A percentile compares a stretch with the other conserved stretches of the same genome.
phyloP scores from a whole-genome alignment of 1,284 basidiomycete genomes.

The Papiliotrema laurentii region DNA sequence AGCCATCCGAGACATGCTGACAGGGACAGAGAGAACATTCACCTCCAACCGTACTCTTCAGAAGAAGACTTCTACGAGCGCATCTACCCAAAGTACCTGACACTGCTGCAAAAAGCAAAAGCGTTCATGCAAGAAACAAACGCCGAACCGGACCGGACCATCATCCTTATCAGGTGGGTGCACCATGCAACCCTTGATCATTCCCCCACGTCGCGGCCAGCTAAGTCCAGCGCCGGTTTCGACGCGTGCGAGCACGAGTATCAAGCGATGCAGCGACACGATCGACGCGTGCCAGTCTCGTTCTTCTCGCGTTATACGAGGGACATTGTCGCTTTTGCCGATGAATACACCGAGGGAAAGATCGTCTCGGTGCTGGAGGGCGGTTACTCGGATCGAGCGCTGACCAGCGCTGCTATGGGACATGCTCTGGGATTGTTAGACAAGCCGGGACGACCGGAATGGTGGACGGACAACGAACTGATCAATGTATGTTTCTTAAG shows the following conservation, averaged over 20 bases:
- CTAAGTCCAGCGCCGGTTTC: constrained; percentile 65
- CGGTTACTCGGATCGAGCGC: constrained; percentile 85
- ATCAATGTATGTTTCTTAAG: constrained; percentile 52
- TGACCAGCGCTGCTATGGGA: constrained; percentile 75
- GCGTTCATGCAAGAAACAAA: constrained; percentile 67
- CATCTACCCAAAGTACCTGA: constrained; percentile 69
- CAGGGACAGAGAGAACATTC: constrained; percentile 65
- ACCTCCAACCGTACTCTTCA: constrained; percentile 70
- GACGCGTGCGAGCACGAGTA: constrained; percentile 93
- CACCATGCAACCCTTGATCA: background rate
- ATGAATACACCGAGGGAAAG: constrained; percentile 63
- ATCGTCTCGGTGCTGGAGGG: constrained; percentile 88
- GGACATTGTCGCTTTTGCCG: constrained; percentile 66
- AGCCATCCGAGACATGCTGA: background rate
- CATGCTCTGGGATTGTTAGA: constrained; percentile 67
- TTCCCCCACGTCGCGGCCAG: constrained; percentile 38
- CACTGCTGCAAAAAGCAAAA: constrained; percentile 65
- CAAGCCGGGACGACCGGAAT: constrained; percentile 51
- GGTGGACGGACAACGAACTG: constrained; percentile 69
- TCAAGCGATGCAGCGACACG: constrained; percentile 85
- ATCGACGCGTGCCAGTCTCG: constrained; percentile 73
- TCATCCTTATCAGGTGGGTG: constrained; percentile 78
- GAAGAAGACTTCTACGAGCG: constrained; percentile 72
- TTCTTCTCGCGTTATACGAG: constrained; percentile 82
- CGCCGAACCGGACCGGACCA: constrained; percentile 62